phyloP scores from a whole-genome alignment of 139 green algal genomes.

The Chlorella sp. region DNA sequence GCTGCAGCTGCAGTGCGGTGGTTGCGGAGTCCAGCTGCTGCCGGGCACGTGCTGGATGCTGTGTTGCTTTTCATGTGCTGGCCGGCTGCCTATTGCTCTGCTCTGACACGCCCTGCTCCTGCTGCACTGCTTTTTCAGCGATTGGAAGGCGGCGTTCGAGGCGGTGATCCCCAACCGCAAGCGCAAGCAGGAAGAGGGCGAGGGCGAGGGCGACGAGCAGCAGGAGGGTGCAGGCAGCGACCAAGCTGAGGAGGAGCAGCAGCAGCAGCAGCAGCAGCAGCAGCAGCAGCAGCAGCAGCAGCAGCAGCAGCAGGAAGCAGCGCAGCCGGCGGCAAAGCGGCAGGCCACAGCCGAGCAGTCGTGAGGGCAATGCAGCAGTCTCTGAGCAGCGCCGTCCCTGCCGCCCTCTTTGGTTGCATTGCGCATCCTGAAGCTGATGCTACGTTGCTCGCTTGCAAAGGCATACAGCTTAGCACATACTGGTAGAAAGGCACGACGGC shows the following conservation, averaged over 20 bases:
- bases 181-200: conserved; percentile 24
- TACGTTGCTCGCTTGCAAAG: no score
- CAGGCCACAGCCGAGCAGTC: neutral
- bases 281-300: neutral
- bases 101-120: no score
- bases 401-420: no score
- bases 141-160: conserved; percentile 47
- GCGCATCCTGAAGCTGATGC: no score
- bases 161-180: conserved; percentile 45
- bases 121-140: neutral
- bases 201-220: neutral
- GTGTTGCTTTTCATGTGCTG: no score
- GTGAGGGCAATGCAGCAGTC: no score
- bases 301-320: neutral
- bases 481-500: no score
- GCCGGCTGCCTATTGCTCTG: no score
- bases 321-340: neutral
- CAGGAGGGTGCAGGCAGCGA: neutral
- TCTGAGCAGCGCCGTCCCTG: no score
- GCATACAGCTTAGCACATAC: no score
- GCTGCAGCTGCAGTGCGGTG: neutral
- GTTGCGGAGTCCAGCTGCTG: no score
- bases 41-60: no score
- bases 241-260: neutral
- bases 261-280: neutral